Evolutionary conservation across 306 rosid genomes (phyloP).

Genomic region (Myrica gale): DNA sequence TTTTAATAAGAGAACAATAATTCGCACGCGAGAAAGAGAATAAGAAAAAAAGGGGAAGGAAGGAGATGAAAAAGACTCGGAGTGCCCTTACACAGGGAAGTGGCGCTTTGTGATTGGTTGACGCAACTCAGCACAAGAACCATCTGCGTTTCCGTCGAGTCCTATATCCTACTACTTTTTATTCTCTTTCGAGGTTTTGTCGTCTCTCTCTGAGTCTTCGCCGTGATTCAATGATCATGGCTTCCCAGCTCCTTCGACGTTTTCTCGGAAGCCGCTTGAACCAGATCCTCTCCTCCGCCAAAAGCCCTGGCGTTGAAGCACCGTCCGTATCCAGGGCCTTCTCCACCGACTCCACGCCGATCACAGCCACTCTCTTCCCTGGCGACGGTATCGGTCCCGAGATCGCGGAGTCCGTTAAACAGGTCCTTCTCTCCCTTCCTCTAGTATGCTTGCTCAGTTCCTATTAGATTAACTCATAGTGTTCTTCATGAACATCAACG

Average conservation of each 20-base stretch:
- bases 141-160: not conserved
- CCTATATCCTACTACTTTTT: not conserved
- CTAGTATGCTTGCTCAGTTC: not conserved
- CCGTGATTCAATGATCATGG: slow-evolving; percentile 41
- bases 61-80: too few species aligned
- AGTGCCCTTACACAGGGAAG: too few species aligned
- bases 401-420: slow-evolving; percentile 88
- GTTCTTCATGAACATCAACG: not conserved
- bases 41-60: too few species aligned
- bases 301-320: slow-evolving; percentile 21
- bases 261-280: slow-evolving; percentile 56
- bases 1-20: too few species aligned
- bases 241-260: slow-evolving; percentile 68
- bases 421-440: slow-evolving; percentile 43
- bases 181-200: not conserved
- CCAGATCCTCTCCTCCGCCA: slow-evolving; percentile 34
- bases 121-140: not conserved
- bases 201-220: not conserved
- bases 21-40: too few species aligned
- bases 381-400: slow-evolving; percentile 99
- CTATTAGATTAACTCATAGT: not conserved
- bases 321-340: slow-evolving; percentile 37
- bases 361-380: slow-evolving; percentile 93
- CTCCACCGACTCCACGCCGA: slow-evolving; percentile 64
- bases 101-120: not conserved